Evolutionary conservation across 805 yeast species (phyloP).

Genomic region (Zygosaccharomyces lentus): DNA sequence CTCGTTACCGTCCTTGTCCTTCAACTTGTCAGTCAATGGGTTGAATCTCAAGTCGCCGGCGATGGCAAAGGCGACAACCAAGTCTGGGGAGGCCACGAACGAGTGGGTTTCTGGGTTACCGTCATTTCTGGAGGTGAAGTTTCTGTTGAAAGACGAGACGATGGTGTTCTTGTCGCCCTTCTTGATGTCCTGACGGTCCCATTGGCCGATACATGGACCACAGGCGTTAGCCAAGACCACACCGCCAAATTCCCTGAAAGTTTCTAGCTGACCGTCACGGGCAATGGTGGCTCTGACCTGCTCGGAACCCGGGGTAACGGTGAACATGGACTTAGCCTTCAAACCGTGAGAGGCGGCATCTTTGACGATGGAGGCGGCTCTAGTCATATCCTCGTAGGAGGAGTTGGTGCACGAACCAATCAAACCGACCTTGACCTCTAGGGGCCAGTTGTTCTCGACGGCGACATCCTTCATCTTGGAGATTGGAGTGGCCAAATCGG

Average conservation of each 20-base stretch:
- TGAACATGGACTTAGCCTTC: constrained; percentile 85
- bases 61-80: constrained; percentile 91
- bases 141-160: constrained; percentile 96
- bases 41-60: constrained; percentile 96
- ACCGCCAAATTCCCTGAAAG: constrained; percentile 90
- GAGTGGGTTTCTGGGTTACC: constrained; percentile 98
- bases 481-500: constrained; percentile 94
- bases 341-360: constrained; percentile 91
- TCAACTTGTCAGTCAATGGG: constrained; percentile 87
- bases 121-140: constrained; percentile 96
- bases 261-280: constrained; percentile 87
- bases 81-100: constrained; percentile 94
- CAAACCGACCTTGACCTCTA: constrained; percentile 86
- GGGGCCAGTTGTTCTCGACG: constrained; percentile 84
- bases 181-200: constrained; percentile 93
- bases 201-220: constrained; percentile 99
- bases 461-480: constrained; percentile 84
- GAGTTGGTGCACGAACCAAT: constrained; percentile 99
- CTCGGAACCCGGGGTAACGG: constrained; percentile 97
- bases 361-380: constrained; percentile 87
- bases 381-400: constrained; percentile 96
- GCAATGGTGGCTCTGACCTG: constrained; percentile 97
- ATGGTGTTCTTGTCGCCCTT: constrained; percentile 95
- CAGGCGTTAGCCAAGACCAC: constrained; percentile 95
- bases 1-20: constrained; percentile 83